Percentiles rank a stretch among this genome's conserved stretches.
Evolutionary conservation across 345 rosid species (phyloP).

Genomic region (Garcia nutans): DNA sequence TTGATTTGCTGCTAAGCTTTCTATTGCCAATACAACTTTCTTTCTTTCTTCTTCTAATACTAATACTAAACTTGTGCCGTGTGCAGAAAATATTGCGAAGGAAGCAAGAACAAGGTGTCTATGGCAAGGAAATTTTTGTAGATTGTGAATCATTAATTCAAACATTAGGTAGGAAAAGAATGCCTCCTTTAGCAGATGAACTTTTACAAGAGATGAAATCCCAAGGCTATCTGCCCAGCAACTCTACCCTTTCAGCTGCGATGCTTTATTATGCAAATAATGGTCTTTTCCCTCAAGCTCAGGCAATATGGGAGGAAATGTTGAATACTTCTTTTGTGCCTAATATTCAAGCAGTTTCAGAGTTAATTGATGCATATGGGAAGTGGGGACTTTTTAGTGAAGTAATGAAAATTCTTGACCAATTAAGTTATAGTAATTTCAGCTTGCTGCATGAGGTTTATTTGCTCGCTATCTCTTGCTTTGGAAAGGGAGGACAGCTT

Average conservation of each 20-base stretch:
- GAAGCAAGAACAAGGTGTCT: constrained; percentile 26
- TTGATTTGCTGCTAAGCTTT: background rate
- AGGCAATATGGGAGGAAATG: constrained; percentile 50
- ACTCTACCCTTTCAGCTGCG: constrained; percentile 41
- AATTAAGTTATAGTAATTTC: constrained; percentile 36
- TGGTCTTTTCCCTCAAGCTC: constrained; percentile 46
- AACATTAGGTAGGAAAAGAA: constrained; percentile 28
- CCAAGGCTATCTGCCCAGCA: constrained; percentile 31
- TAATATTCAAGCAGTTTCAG: constrained; percentile 36
- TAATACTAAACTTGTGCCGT: background rate
- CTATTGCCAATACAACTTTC: background rate
- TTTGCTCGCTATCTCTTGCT: constrained; percentile 55
- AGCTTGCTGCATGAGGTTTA: constrained; percentile 36
- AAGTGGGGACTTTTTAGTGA: constrained; percentile 39
- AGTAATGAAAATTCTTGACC: constrained; percentile 41
- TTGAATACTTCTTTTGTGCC: constrained; percentile 44
- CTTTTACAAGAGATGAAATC: constrained; percentile 44
- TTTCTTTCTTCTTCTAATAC: background rate
- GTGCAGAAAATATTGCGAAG: constrained; percentile 32
- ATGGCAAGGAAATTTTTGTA: constrained; percentile 25
- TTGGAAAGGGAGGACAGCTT: constrained; percentile 60
- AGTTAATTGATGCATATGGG: constrained; percentile 51
- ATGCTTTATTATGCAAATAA: constrained; percentile 51
- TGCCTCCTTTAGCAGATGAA: constrained; percentile 43
- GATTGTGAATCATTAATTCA: constrained; percentile 43